Conservation (phyloP, 2,329 filamentous ascomycete species). For the Colletotrichum tabaci region DNA sequence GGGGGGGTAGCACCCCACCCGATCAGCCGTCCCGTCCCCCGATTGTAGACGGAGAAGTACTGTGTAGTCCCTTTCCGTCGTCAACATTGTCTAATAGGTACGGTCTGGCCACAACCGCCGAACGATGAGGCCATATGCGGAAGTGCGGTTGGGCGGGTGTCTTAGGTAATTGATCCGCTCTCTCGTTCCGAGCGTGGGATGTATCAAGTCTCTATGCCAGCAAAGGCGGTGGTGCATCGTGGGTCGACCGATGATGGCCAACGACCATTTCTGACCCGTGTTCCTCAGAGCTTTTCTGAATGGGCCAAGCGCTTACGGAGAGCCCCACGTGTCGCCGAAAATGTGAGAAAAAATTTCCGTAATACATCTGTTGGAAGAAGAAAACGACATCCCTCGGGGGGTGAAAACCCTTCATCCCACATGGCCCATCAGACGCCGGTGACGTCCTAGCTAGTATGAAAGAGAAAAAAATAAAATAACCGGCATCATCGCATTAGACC, state of each 20-base stretch:
- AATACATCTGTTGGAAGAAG: conserved; percentile 18
- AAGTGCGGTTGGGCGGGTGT: conserved; percentile 24
- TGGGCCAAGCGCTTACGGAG: conserved; percentile 8
- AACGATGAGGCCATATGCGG: conserved; percentile 20
- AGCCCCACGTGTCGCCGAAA: conserved; percentile 12
- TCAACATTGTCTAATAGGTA: neutral
- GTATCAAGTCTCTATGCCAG: neutral
- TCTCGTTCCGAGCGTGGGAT: conserved; percentile 30
- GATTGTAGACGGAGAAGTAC: conserved; percentile 15
- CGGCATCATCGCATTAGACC: neutral
- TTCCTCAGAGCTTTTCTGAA: neutral
- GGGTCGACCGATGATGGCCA: conserved; percentile 2
- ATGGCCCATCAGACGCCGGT: neutral
- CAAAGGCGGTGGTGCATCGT: conserved; percentile 9
- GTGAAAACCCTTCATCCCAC: neutral
- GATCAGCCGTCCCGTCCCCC: conserved; percentile 11
- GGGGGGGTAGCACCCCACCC: conserved; percentile 3
- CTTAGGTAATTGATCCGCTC: conserved; percentile 33
- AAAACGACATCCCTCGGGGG: neutral
- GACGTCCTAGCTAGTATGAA: neutral
- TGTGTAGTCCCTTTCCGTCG: neutral
- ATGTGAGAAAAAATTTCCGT: conserved; percentile 8
- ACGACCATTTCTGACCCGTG: neutral
- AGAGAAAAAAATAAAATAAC: neutral
- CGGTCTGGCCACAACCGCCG: neutral